These are phyloP conservation scores for Datisca glomerata DNA, from an alignment of 306 rosid genomes.

Conservation along the genomic window DNA sequence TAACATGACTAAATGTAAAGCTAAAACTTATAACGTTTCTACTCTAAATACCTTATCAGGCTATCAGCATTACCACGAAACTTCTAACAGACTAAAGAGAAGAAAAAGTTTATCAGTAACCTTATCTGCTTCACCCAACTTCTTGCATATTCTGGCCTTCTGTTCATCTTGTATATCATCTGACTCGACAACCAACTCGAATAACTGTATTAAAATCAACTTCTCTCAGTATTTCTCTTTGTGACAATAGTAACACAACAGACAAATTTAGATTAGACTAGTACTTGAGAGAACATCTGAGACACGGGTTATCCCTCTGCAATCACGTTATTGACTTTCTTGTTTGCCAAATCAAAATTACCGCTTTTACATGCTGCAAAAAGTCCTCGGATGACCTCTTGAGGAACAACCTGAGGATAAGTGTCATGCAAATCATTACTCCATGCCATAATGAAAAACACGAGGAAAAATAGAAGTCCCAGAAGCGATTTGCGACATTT, in stretches of 20 bases:
- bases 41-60: too few species aligned
- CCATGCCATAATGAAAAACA: too few species aligned
- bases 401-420: constrained; percentile 49
- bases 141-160: constrained; percentile 78
- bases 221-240: not conserved
- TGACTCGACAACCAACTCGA: constrained; percentile 59
- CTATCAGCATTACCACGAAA: too few species aligned
- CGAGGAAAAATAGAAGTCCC: too few species aligned
- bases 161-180: constrained; percentile 78
- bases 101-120: too few species aligned
- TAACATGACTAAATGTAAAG: too few species aligned
- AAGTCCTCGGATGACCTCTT: constrained; percentile 41
- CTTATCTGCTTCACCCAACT: constrained; percentile 87
- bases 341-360: constrained; percentile 81
- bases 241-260: not conserved
- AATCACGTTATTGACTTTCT: constrained; percentile 70
- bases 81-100: too few species aligned
- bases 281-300: constrained; percentile 75
- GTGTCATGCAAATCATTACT: too few species aligned
- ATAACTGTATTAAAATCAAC: constrained; percentile 30
- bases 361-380: constrained; percentile 66
- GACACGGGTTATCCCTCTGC: constrained; percentile 96
- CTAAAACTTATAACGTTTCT: not conserved
- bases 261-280: constrained; percentile 10
- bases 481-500: too few species aligned